phyloP scores from a whole-genome alignment of 2,329 filamentous ascomycete species.

The Aspergillus sp. region DNA sequence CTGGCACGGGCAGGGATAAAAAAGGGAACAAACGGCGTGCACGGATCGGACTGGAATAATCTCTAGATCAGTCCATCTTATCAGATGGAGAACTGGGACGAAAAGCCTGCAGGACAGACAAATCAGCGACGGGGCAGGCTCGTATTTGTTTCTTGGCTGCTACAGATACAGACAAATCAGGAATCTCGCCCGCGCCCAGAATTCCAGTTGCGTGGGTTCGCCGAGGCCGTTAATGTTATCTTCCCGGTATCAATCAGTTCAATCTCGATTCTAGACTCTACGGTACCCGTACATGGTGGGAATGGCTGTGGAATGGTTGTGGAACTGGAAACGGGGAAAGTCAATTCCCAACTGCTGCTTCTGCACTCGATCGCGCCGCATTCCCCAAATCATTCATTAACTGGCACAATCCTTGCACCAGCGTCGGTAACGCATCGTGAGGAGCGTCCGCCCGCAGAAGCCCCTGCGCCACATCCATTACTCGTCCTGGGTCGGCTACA shows the following conservation, averaged over 20 bases:
- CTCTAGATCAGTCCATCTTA: conserved; percentile 4
- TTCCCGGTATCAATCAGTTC: no score
- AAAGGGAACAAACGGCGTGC: not conserved
- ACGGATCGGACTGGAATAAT: no score
- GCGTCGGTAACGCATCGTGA: conserved; percentile 51
- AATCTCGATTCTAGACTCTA: no score
- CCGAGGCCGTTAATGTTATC: no score
- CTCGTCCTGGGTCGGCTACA: conserved; percentile 57
- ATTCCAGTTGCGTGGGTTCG: not conserved
- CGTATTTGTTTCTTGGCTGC: not conserved
- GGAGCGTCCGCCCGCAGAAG: conserved; percentile 57
- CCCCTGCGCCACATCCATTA: conserved; percentile 60
- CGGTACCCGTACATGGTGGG: no score
- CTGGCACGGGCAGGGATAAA: not conserved
- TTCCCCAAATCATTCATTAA: conserved; percentile 48
- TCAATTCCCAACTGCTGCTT: no score
- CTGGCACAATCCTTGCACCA: conserved; percentile 67
- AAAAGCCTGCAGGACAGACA: not conserved
- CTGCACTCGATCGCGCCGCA: conserved; percentile 9
- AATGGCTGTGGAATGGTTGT: no score
- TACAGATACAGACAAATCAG: not conserved
- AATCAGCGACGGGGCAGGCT: not conserved
- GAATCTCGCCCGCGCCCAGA: not conserved
- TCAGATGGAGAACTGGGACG: not conserved
- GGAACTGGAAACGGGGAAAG: no score